These are phyloP conservation scores for Ophiocordyceps sinensis DNA, from an alignment of 2,329 filamentous ascomycete species.

Conservation along the genomic window DNA sequence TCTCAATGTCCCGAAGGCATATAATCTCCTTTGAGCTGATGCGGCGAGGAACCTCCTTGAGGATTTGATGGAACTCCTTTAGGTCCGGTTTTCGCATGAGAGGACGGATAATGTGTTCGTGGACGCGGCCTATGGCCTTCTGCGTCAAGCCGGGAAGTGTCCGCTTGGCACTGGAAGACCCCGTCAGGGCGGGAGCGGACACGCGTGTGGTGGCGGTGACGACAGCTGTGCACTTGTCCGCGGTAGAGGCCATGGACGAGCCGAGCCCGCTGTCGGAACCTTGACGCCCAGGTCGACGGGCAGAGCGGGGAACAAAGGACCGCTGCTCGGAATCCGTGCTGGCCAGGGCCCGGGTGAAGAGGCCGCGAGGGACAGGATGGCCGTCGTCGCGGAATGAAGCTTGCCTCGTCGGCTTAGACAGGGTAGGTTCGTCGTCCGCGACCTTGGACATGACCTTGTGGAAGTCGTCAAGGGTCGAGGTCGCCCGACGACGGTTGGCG, in stretches of 20 bases:
- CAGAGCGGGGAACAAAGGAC: conserved; percentile 32
- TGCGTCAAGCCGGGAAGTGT: conserved; percentile 47
- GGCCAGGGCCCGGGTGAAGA: conserved; percentile 38
- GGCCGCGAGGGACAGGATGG: conserved; percentile 42
- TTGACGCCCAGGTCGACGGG: conserved; percentile 48
- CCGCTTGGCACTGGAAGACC: conserved; percentile 27
- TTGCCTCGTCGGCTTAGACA: background rate
- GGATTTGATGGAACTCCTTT: conserved; percentile 67
- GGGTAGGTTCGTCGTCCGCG: conserved; percentile 13
- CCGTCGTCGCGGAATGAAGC: conserved; percentile 36
- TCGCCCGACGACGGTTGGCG: conserved; percentile 53
- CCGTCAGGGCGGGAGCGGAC: conserved; percentile 43
- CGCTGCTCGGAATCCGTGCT: conserved; percentile 28
- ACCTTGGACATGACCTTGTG: conserved; percentile 44
- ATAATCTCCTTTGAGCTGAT: conserved; percentile 77
- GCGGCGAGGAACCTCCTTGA: conserved; percentile 63
- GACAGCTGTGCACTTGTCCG: conserved; percentile 28
- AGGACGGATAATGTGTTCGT: conserved; percentile 64
- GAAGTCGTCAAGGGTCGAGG: conserved; percentile 49
- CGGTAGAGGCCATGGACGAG: conserved; percentile 56
- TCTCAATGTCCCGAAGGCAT: conserved; percentile 86
- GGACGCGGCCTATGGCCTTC: conserved; percentile 62
- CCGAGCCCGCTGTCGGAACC: conserved; percentile 81
- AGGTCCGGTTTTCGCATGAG: conserved; percentile 59
- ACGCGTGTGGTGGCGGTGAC: conserved; percentile 13